Evolutionary conservation across 352 stramenopile genomes (phyloP).

Genomic region (Phytophthora europaea): DNA sequence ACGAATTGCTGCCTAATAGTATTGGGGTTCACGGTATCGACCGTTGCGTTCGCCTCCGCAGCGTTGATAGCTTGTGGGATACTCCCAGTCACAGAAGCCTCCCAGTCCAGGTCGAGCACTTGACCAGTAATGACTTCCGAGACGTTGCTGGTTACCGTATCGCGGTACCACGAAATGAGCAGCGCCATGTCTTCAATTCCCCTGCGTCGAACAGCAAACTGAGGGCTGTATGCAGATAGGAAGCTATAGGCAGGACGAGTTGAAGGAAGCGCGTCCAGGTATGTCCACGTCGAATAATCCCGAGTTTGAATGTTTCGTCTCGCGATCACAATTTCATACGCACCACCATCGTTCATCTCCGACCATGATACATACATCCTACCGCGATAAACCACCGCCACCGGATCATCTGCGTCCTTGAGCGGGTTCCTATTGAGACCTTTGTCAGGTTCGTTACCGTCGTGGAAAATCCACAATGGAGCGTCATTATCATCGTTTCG

Average conservation of each 20-base stretch:
- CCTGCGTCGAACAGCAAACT: slow-evolving; percentile 53
- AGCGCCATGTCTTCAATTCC: slow-evolving; percentile 65
- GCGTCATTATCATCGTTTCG: slow-evolving; percentile 62
- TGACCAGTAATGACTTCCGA: slow-evolving; percentile 61
- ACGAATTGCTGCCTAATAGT: slow-evolving; percentile 37
- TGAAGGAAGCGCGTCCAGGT: slow-evolving; percentile 45
- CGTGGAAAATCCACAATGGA: slow-evolving; percentile 80
- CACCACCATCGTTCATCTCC: slow-evolving; percentile 46
- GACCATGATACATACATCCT: slow-evolving; percentile 72
- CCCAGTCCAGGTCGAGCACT: slow-evolving; percentile 59
- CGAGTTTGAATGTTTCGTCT: slow-evolving; percentile 63
- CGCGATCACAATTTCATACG: slow-evolving; percentile 63
- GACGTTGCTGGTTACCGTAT: slow-evolving; percentile 48
- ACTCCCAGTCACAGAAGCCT: slow-evolving; percentile 36
- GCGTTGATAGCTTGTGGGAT: slow-evolving; percentile 41
- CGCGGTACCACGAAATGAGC: slow-evolving; percentile 65
- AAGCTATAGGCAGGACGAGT: slow-evolving; percentile 43
- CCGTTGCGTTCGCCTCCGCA: slow-evolving; percentile 19
- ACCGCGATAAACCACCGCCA: slow-evolving; percentile 55
- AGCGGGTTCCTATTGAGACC: slow-evolving; percentile 64
- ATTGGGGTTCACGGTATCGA: slow-evolving; percentile 31
- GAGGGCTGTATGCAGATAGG: slow-evolving; percentile 52
- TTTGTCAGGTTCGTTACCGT: slow-evolving; percentile 49
- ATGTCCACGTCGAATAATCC: slow-evolving; percentile 66
- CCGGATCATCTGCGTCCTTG: slow-evolving; percentile 57